Base-by-base conservation (phyloP, 352 stramenopile species). In the Lagenidium sp. region DNA sequence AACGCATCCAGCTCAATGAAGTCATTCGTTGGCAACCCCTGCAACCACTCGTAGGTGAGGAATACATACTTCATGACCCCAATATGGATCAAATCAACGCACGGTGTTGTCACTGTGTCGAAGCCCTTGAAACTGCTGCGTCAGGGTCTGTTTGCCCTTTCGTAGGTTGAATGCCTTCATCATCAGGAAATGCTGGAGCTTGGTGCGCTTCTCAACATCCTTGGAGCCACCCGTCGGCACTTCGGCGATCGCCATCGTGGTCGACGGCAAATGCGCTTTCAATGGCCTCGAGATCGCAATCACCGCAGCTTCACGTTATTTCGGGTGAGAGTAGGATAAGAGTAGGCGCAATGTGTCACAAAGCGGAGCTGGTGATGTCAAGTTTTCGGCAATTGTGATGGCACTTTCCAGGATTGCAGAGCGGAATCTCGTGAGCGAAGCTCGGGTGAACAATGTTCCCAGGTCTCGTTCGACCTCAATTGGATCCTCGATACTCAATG, bases 121-220 rank as follows among this genome's bases (percentile, higher is more conserved):
- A 12, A 89, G 53, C 24, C 49, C 61, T 30, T 69, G 55, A 53
- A 93, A 88, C 44, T 90, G 81, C 49, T 91, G 57, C 2, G 56
- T 53, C 26, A 93, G 47, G 3, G 67, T 87, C 46, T 80, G 61
- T 42, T 64, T 69, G 16, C 53, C 46, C 26, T 68, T 65, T 21
- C 81, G 75, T 32, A 88, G 41, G 55, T 91, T 93, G 55, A 84
- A 93, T 15, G 81, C 81, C 31, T 83, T 84, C 47, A 90, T 65
- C 31, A 87, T 63, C 26, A 90, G 52, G 29, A 92, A 90, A 26
- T 85, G 63, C 48, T 93, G 77, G 47, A 90, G 51, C 53, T 89
- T 84, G 13, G 74, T 44, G 1, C 60, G 57, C 25, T 72, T 68
- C 13, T 82, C 55, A 10, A 10, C 2, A 10, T 39, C 34, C 16